Base-by-base conservation (phyloP, 2,329 filamentous ascomycete genomes). In the Metarhizium sp. region DNA sequence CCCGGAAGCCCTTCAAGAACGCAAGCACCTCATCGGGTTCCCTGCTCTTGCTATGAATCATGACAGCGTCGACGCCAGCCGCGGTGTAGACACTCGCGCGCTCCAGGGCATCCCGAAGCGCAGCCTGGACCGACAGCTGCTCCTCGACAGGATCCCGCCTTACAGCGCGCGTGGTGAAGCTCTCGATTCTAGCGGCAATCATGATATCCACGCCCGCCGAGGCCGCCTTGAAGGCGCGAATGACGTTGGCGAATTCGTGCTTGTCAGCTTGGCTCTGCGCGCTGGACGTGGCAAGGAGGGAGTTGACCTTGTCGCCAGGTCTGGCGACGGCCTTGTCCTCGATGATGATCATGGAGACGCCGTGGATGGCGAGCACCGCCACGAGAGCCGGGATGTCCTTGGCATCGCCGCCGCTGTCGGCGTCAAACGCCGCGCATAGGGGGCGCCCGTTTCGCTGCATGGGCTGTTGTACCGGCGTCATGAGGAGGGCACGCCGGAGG, bases 11-110 rank as follows among this genome's bases (percentile, higher is more conserved):
- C 1, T 48, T 47, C 7, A 50, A 14, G 48, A 58, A 58, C 3
- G 20, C 34, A 2, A 58, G 6, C 2, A 58, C 47, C 47, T 58
- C 57, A 4, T 54, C 53, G 2, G 57, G 57, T 0, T 43, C 38
- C 30, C 53, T 53, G n/a, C 54, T 53, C 32, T 58, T 58, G 57
- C 57, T 58, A 25, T 58, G 57, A 6, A 58, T 53, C 53, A 58
- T 47, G 47, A 58, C 52, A 2, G 57, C 57, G 34, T 54, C 57
- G 2, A 51, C 57, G 2, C 57, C 57, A 18, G 54, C 54, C 6
- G 48, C 47, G 2, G n/a, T 36, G 42, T 58, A 58, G 34, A 25
- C 29, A 2, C 18, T 11, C 0, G 53, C 53, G 10, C 57, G 50
- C 2, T 6, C 5, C 2, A 58, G 20, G 7, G 57, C 57, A 16